Evolutionary conservation across 2,329 filamentous ascomycete genomes (phyloP).

Genomic region (Tolypocladium nubicola): DNA sequence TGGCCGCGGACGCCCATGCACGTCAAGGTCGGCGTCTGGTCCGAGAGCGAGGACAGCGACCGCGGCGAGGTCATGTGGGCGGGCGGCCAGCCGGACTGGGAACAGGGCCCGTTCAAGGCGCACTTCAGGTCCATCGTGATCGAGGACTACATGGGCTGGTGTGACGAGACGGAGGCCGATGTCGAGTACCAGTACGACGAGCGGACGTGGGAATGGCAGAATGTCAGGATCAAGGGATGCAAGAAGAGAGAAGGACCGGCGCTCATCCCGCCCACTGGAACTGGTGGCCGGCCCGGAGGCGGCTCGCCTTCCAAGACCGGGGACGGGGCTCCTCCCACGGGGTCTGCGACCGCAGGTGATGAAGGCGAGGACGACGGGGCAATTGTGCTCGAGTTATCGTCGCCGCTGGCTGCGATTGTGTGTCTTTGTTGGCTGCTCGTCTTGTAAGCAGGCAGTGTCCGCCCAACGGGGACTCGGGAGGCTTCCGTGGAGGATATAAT

Average conservation of each 20-base stretch:
- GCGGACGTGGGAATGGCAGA: conserved; percentile 15
- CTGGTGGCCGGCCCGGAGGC: background rate
- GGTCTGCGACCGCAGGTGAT: background rate
- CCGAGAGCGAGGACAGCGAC: conserved; percentile 35
- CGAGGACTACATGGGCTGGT: conserved; percentile 18
- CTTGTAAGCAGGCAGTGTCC: background rate
- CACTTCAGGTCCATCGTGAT: conserved; percentile 15
- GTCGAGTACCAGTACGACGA: conserved; percentile 19
- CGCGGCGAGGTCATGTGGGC: conserved; percentile 59
- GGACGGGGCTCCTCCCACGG: conserved; percentile 1
- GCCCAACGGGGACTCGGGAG: background rate
- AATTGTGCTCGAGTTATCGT: conserved; percentile 1
- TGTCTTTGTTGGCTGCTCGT: conserved; percentile 7
- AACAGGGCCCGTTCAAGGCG: conserved; percentile 13
- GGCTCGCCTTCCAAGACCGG: background rate
- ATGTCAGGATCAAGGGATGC: conserved; percentile 17
- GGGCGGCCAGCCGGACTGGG: conserved; percentile 37
- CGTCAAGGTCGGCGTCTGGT: conserved; percentile 50
- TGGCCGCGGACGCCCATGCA: conserved; percentile 64
- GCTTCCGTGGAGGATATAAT: background rate
- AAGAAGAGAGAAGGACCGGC: conserved; percentile 2
- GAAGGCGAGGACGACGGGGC: conserved; percentile 4
- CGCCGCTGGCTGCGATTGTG: conserved; percentile 6
- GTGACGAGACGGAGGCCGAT: conserved; percentile 9
- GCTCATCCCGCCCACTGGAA: background rate